Evolutionary conservation across 2,329 filamentous ascomycete species (phyloP), one percentile per base, ranked within the genome.

Genomic region (Dryadomyces quercivorus): DNA sequence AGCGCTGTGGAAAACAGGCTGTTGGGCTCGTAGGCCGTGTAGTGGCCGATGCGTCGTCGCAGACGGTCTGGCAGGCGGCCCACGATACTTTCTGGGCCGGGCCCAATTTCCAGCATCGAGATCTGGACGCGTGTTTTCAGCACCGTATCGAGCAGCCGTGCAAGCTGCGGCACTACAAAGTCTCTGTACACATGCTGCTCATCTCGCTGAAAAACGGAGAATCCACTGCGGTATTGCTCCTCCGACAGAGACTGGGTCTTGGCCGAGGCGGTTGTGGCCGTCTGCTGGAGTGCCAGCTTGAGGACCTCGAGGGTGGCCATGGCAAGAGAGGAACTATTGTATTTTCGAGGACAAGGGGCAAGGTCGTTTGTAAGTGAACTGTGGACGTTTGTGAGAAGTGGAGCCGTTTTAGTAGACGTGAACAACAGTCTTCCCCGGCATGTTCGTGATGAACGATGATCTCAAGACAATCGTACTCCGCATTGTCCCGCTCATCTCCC

Each of bases 61-160:
- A 74, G 50, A 57, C 31, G 34, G 9, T 36, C 15, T 3, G 79
- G 75, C 18, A 84, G 65, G 61, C 69, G 51, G 54, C 66, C 74
- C 50, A 84, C 67, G 7, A 84, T 60, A 59, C 71, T 82, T 63
- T 72, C 69, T 0, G 76, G 73, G 9, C 81, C 81, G 0, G 81
- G 77, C 58, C 78, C 78, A 51, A 84, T 75, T 60, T 84, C 81
- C 6, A 84, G 68, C 16, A 75, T 71, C 3, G 79, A 81, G 57
- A 83, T 64, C 13, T 61, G 49, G 26, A 6, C 51, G 34, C 67
- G 69, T 6, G 72, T 72, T n/a, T 22, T 16, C 5, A 40, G 66
- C 38, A 78, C 65, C 54, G 69, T 60, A 1, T 54, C 50, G 2
- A 82, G 59, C 0, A 76, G 57, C 40, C 64, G 60, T 51, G 66